phyloP scores from a whole-genome alignment of 306 rosid genomes.

The Elaeagnus macrophylla region DNA sequence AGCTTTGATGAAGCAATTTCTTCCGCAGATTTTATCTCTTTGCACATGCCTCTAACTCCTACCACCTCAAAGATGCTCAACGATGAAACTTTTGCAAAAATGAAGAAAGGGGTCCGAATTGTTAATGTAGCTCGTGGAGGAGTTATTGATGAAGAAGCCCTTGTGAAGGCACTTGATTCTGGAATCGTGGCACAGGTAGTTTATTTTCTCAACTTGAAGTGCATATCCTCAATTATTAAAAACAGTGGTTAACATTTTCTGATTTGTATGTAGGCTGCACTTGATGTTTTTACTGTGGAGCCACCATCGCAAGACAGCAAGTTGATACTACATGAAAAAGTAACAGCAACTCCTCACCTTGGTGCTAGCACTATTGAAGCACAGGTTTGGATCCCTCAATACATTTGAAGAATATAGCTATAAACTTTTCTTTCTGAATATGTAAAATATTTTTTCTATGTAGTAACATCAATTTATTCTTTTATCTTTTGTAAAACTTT shows the following conservation, averaged over 20 bases:
- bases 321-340: conserved; percentile 40
- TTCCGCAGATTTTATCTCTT: conserved; percentile 58
- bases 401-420: no score
- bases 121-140: conserved; percentile 73
- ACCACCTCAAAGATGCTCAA: conserved; percentile 54
- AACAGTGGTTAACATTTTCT: neutral
- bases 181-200: conserved; percentile 57
- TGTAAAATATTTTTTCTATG: no score
- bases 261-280: conserved; percentile 47
- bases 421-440: no score
- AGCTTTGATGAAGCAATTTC: conserved; percentile 51
- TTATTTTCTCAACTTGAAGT: conserved; percentile 2
- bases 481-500: neutral
- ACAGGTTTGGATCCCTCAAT: conserved; percentile 34
- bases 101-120: conserved; percentile 60
- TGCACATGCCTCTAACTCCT: conserved; percentile 69
- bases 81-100: conserved; percentile 48
- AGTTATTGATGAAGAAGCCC: conserved; percentile 65
- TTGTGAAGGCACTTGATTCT: conserved; percentile 50
- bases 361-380: conserved; percentile 72
- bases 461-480: no score
- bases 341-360: conserved; percentile 61
- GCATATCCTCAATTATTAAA: neutral
- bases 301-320: conserved; percentile 51
- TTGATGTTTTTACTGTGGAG: conserved; percentile 60